Evolutionary conservation across 1,284 basidiomycete species (phyloP).

Genomic region (Pseudozyma hubeiensis): DNA sequence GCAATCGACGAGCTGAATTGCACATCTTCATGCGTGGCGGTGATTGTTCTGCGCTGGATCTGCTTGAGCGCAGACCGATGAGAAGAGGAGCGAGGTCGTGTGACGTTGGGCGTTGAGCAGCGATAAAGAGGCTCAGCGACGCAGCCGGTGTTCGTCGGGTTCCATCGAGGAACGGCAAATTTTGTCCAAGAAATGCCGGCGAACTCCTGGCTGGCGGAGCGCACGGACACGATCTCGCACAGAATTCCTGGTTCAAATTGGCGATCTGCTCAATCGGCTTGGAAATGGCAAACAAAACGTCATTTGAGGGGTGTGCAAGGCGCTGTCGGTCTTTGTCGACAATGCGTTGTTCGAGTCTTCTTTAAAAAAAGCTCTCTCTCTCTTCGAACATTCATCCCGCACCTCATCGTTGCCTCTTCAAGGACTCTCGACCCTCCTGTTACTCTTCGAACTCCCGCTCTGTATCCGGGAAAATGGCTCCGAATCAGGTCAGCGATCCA

Average conservation of each 20-base stretch:
- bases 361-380: too few relatives aligned
- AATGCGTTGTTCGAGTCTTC: too few relatives aligned
- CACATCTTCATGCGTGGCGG: neutral
- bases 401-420: neutral
- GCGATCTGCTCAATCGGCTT: too few relatives aligned
- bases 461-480: constrained; percentile 6
- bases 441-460: neutral
- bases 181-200: neutral
- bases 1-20: neutral
- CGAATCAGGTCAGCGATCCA: constrained; percentile 41
- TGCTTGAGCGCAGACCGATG: neutral
- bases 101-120: too few relatives aligned
- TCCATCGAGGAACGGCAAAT: neutral
- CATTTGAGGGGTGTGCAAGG: too few relatives aligned
- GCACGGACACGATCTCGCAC: neutral
- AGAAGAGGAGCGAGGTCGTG: neutral
- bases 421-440: neutral
- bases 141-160: neutral
- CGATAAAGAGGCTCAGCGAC: neutral
- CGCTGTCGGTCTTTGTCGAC: too few relatives aligned
- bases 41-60: neutral
- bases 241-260: too few relatives aligned
- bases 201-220: neutral
- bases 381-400: too few relatives aligned
- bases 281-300: too few relatives aligned